Evolutionary conservation across 768 basidiomycete species (phyloP), one percentile per base, ranked within the genome.

Genomic region (Suillus ampliporus): DNA sequence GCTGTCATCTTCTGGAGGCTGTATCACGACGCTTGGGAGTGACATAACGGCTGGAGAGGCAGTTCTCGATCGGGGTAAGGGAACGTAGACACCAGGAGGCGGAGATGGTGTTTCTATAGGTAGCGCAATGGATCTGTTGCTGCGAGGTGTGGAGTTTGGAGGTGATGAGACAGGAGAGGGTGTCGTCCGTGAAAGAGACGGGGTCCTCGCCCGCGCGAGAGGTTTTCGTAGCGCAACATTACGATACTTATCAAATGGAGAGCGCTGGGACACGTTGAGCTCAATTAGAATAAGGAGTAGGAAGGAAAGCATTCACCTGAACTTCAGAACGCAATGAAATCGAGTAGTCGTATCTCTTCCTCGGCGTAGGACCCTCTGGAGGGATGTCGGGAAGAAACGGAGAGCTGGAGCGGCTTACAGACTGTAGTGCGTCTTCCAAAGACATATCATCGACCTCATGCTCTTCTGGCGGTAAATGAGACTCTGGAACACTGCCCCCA

Each of bases 171-270:
- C 79, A 26, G 80, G 81, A 1, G 87, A 87, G 38, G 86, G 83
- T 0, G 83, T 81, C 1, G 87, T 89, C 57, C 83, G 83, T 9
- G 89, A 84, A 10, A 91, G 78, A 2, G 89, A 90, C 5, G 89
- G 89, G 5, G 89, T 90, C 31, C 89, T 85, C 21, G 80, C 78
- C 34, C 86, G 82, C 21, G 80, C 68, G 41, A 81, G 69, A 19
- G 84, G 80, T 61, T 81, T 82, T 37, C 89, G 84, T 54, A 88
- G 65, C 14, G 84, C 82, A 31, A 90, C 84, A 68, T 90, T 87
- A 11, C 86, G 86, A 71, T 82, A 87, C 64, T 84, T 89, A 64
- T 87, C 82, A 46, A 82, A 79, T 14, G 88, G 86, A 14, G 89
- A 89, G 14, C 80, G 75, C 89, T 91, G 61, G 44, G 58, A 17